Conservation (phyloP, 2,329 filamentous ascomycete species). For the Pseudogymnoascus sp. region DNA sequence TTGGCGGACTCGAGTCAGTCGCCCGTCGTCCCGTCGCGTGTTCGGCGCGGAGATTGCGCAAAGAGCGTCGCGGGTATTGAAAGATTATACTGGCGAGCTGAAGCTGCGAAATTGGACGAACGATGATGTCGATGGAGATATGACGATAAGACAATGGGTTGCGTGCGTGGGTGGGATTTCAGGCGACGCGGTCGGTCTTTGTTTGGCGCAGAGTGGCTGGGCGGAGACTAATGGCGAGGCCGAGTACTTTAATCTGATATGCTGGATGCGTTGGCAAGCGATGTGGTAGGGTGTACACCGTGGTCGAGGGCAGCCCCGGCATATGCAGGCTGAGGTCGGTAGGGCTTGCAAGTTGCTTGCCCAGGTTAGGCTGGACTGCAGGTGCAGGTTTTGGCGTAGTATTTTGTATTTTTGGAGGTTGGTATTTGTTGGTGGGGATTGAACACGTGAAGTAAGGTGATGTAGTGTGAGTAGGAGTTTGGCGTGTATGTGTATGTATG, state of each 20-base stretch:
- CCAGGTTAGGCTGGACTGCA: constrained; percentile 22
- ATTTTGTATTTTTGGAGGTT: constrained; percentile 21
- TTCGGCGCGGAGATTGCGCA: neutral
- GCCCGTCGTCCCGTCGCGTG: neutral
- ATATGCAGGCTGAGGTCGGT: constrained; percentile 51
- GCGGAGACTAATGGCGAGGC: constrained; percentile 35
- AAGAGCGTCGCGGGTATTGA: neutral
- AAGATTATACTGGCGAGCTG: neutral
- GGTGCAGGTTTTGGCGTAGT: constrained; percentile 24
- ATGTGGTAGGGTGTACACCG: constrained; percentile 44
- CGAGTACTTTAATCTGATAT: constrained; percentile 42
- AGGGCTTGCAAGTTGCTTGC: constrained; percentile 33
- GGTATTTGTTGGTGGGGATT: constrained; percentile 17
- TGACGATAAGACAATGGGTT: constrained; percentile 10
- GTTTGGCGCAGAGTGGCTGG: constrained; percentile 34
- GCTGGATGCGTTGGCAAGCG: constrained; percentile 54
- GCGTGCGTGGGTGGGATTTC: constrained; percentile 21
- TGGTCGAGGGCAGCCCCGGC: constrained; percentile 46
- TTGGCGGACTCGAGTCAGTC: neutral
- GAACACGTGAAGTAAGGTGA: constrained; percentile 22
- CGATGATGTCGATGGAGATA: constrained; percentile 1
- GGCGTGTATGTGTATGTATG: constrained; percentile 29
- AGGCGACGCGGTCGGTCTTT: constrained; percentile 16
- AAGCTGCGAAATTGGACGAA: neutral
- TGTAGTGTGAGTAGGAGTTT: constrained; percentile 9